Evolutionary conservation across 345 rosid genomes (phyloP).

Genomic region (Anastatica hierochuntica): DNA sequence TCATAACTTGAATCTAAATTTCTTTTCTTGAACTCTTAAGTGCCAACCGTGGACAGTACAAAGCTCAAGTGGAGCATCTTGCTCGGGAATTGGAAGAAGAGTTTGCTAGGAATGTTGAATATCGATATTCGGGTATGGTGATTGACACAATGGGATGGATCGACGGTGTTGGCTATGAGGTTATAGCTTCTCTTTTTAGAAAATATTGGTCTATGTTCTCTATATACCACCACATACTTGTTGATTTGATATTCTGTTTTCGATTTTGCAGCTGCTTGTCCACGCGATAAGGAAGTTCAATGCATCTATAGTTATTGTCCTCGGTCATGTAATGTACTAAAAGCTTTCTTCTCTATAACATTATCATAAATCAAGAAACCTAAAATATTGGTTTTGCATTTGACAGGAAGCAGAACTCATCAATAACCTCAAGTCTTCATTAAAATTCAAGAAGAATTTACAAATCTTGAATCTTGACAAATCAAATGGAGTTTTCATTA

Average conservation of each 20-base stretch:
- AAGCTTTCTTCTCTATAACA: not conserved
- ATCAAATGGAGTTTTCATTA: constrained; percentile 7
- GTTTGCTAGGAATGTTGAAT: constrained; percentile 42
- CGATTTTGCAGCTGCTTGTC: constrained; percentile 11
- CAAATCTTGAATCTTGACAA: constrained; percentile 14
- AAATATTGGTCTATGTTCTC: not conserved
- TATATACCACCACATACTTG: not conserved
- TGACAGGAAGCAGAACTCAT: not conserved
- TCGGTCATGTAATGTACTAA: constrained; percentile 11
- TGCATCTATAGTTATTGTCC: constrained; percentile 6
- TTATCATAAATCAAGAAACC: not conserved
- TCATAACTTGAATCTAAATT: not conserved
- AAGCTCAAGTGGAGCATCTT: constrained; percentile 60
- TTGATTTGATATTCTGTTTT: not conserved
- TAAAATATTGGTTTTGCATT: not conserved
- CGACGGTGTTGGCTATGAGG: constrained; percentile 65
- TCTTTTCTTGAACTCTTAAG: constrained; percentile 28
- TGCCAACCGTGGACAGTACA: constrained; percentile 49
- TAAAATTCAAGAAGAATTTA: too few relatives aligned
- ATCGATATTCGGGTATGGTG: constrained; percentile 71
- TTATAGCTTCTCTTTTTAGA: not conserved
- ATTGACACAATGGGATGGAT: constrained; percentile 90
- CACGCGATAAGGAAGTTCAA: constrained; percentile 11
- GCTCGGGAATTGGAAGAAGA: constrained; percentile 58
- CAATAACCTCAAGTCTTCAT: not conserved